Evolutionary conservation across 345 rosid species (phyloP), one percentile per base, ranked within the genome.

Genomic region (Lepidium aucheri): DNA sequence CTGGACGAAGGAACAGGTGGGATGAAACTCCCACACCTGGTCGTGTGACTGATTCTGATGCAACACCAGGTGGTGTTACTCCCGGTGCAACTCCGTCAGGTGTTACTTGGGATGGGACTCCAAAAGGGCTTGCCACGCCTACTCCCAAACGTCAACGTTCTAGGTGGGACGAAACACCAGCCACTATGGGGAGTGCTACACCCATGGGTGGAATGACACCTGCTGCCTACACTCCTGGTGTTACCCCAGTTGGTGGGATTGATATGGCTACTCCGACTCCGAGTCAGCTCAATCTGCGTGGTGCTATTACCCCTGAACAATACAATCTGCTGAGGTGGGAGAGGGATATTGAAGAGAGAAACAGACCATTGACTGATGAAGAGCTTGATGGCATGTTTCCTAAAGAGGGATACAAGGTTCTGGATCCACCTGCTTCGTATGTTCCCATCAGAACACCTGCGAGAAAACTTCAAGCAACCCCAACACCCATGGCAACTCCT

Each of bases 21-120:
- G 99, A 95, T 36, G 99, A 95, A 74, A 91, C 97, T 7, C 99
- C 99, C 3, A 95, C 97, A 0, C 99, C 99, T 0, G 99, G 99
- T 2, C 80, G 99, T 39, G 20, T 87, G 15, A 87, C 80, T 3
- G 99, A 95, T 80, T 82, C 96, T 0, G 97, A 88, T 80, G 95
- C 92, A 2, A 90, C 99, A 16, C 99, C 98, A 12, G 78, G 83
- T 9, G 88, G 90, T 22, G 92, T 49, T 17, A 90, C 97, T 5
- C 97, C 96, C 1, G 96, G 99, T 20, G 96, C 97, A 3, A 94
- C 99, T 10, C 99, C 97, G 20, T 85, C 91, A 7, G 97, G 99
- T 42, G 86, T 85, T 75, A 78, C 95, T 51, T 90, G 99, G 99
- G 99, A 94, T 62, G 95, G 97, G 0, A 94, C 97, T 65, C 97